Base-by-base conservation (phyloP, 176 grass and related monocot species). In the Triticum dicoccoides region DNA sequence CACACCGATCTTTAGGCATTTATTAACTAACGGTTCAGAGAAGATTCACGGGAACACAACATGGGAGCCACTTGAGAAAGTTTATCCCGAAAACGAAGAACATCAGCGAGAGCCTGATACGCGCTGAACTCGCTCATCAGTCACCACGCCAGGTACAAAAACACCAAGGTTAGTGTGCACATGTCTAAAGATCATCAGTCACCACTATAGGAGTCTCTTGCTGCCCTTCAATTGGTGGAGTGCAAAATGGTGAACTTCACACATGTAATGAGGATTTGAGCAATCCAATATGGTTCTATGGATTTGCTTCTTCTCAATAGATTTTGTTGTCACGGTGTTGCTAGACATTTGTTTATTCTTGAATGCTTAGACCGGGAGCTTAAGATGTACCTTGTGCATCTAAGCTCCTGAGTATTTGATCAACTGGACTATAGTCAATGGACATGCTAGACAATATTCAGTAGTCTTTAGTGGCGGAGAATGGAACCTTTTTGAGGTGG, bases 61-160 rank as follows among this genome's bases (percentile, higher is more conserved):
- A 51, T 5, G 1, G 47, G 4, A 49, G 47, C 4, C 47, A 51
- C 47, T 51, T 1, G 47, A 51, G 47, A 51, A 51, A 51, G 47
- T 51, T 32, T 9, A 3, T 32, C 15, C 2, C 0, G 10, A 75
- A 34, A 5, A 44, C 33, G 9, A 75, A 24, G 4, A 21, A 44
- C 17, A 66, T 58, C 33, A 75, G 47, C 23, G 65, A 21, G n/a
- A 58, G 3, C 29, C 8, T 42, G 18, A 8, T 61, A 49, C 25
- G 27, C 10, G 12, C 44, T 52, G 37, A 64, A 32, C 52, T 78
- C 21, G 20, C 38, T 70, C 84, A 20, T 84, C 24, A n/a, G 32
- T 63, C 75, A 20, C 47, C 51, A 6, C 23, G 10, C n/a, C 25
- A 51, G 38, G 21, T 84, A 75, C 80, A 87, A 65, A 83, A 84